A percentile compares a stretch with the other conserved stretches of the same genome.
These are phyloP conservation scores for Esteya vermicola DNA, from an alignment of 2,329 filamentous ascomycete species.

Conservation along the genomic window DNA sequence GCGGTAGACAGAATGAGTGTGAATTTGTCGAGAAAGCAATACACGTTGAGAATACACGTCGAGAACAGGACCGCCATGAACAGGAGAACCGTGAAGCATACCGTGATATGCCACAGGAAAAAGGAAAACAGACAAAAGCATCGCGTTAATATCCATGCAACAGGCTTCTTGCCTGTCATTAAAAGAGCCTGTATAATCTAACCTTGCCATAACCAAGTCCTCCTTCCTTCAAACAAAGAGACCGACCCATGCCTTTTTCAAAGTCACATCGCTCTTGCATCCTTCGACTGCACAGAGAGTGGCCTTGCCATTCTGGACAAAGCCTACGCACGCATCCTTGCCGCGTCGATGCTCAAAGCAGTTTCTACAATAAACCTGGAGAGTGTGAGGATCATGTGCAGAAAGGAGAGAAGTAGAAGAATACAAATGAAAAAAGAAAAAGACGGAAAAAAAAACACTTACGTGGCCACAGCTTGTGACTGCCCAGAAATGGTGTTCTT, in stretches of 20 bases:
- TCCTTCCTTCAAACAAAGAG: constrained; percentile 40
- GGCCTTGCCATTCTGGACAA: constrained; percentile 20
- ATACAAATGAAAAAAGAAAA: constrained; percentile 1
- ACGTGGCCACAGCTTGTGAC: constrained; percentile 88
- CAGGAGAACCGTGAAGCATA: too few relatives aligned
- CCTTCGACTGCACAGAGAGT: constrained; percentile 41
- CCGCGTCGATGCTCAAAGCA: constrained; percentile 43
- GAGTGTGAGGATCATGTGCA: constrained; percentile 1
- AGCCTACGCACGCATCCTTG: constrained; percentile 17
- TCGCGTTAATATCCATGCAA: too few relatives aligned
- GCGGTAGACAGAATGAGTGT: too few relatives aligned
- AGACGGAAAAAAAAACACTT: constrained; percentile 16
- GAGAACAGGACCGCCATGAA: too few relatives aligned
- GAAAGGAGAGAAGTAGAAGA: background rate
- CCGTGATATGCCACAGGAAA: too few relatives aligned
- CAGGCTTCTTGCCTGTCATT: too few relatives aligned
- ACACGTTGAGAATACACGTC: too few relatives aligned
- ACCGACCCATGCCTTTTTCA: constrained; percentile 46
- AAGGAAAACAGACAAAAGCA: too few relatives aligned
- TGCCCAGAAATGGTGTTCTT: constrained; percentile 83
- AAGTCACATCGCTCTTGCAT: constrained; percentile 37
- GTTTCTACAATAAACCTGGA: constrained; percentile 46
- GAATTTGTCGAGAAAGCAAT: too few relatives aligned
- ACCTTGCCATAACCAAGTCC: too few relatives aligned
- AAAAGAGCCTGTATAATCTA: too few relatives aligned